Evolutionary conservation across 805 yeast genomes (phyloP).

Genomic region (Huiozyma sinensis): DNA sequence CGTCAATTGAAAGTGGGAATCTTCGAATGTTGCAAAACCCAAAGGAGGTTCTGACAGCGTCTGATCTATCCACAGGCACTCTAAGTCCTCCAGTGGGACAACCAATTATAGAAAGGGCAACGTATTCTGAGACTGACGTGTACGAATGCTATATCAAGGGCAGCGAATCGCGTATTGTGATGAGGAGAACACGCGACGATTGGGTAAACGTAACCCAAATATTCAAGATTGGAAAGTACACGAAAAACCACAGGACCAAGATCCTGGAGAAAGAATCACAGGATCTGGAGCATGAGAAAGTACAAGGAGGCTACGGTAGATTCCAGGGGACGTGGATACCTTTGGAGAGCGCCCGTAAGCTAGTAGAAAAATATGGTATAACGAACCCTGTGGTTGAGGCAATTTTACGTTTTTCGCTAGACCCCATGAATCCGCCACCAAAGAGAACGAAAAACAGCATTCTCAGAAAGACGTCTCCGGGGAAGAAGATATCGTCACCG

Average conservation of each 20-base stretch:
- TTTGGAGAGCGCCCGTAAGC: constrained; percentile 46
- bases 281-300: constrained; percentile 59
- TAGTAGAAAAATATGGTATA: constrained; percentile 44
- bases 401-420: constrained; percentile 45
- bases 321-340: constrained; percentile 88
- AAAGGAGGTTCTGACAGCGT: no score
- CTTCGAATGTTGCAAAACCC: neutral
- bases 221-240: constrained; percentile 63
- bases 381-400: constrained; percentile 38
- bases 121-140: constrained; percentile 42
- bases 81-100: no score
- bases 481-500: constrained; percentile 25
- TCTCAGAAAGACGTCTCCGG: constrained; percentile 24
- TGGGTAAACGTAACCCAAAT: constrained; percentile 92
- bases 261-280: constrained; percentile 68
- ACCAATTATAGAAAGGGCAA: constrained; percentile 31
- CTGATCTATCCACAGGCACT: no score
- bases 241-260: constrained; percentile 70
- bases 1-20: no score
- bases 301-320: constrained; percentile 79
- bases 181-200: constrained; percentile 84
- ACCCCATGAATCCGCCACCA: constrained; percentile 34
- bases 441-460: constrained; percentile 31
- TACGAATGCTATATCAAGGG: constrained; percentile 57
- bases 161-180: constrained; percentile 30